phyloP scores from a whole-genome alignment of 352 stramenopile genomes.

The Globisporangium barbulae region DNA sequence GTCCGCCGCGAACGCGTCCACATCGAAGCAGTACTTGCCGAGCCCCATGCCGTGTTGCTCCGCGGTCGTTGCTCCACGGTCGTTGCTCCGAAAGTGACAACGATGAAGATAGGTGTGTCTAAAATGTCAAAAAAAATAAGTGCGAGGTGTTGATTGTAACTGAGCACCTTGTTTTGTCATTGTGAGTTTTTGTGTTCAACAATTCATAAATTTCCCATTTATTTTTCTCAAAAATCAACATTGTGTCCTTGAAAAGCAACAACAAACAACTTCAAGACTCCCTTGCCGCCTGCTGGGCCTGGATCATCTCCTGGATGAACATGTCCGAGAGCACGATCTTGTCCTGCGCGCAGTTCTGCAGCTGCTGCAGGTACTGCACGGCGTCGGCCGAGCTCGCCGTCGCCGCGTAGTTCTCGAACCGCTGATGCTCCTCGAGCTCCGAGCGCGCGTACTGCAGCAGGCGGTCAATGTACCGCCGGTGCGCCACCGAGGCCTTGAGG shows the following conservation, averaged over 20 bases:
- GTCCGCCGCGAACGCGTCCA: constrained; percentile 73
- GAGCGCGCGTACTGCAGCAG: constrained; percentile 61
- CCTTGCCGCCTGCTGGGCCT: constrained; percentile 70
- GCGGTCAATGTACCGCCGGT: constrained; percentile 70
- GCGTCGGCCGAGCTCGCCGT: constrained; percentile 79
- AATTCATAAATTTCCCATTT: not conserved
- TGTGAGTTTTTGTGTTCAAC: no score
- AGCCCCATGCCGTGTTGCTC: constrained; percentile 24
- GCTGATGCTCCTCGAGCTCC: constrained; percentile 74
- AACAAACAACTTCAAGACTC: constrained; percentile 36
- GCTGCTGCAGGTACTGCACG: constrained; percentile 83
- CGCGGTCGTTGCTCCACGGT: no score
- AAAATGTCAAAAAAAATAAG: no score
- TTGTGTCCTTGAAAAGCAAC: not conserved
- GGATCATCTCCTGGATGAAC: constrained; percentile 86
- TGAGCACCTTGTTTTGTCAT: no score
- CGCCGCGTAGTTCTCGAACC: constrained; percentile 69
- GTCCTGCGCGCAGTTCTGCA: constrained; percentile 83
- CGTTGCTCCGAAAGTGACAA: no score
- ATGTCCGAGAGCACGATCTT: constrained; percentile 84
- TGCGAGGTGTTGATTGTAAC: no score
- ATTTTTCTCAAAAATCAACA: not conserved
- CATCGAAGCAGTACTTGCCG: constrained; percentile 81
- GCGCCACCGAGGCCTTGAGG: constrained; percentile 48
- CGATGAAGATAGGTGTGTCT: no score